These are phyloP conservation scores for Kwoniella pini DNA, from an alignment of 768 basidiomycete species.

Conservation along the genomic window DNA sequence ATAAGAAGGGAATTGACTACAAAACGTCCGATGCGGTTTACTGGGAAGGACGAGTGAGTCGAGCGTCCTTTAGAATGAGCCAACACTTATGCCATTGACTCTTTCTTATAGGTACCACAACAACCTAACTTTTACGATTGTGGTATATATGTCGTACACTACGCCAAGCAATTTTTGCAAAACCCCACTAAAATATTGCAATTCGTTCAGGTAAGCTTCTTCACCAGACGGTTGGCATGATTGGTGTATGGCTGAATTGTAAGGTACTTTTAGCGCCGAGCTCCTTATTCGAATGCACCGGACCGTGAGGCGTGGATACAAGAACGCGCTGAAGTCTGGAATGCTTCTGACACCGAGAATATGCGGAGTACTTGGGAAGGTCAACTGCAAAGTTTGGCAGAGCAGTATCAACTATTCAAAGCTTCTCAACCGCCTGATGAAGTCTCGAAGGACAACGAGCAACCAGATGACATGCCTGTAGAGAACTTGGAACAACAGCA, in stretches of 20 bases:
- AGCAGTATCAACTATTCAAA: background rate
- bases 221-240: background rate
- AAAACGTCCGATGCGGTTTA: slow-evolving; percentile 57
- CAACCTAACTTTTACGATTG: slow-evolving; percentile 93
- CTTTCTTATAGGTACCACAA: slow-evolving; percentile 72
- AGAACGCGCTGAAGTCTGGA: no score
- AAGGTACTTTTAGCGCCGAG: no score
- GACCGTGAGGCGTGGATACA: no score
- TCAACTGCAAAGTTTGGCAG: background rate
- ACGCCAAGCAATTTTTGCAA: slow-evolving; percentile 72
- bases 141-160: slow-evolving; percentile 87
- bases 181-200: slow-evolving; percentile 62
- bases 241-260: no score
- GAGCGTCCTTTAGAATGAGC: no score
- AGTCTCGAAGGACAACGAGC: background rate
- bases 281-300: no score
- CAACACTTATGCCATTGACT: no score
- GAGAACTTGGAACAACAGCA: background rate
- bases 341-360: no score
- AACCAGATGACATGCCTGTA: background rate
- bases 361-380: no score
- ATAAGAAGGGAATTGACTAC: slow-evolving; percentile 62
- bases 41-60: slow-evolving; percentile 62
- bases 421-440: background rate
- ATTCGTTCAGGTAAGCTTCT: slow-evolving; percentile 56